Base-by-base conservation (phyloP, 345 rosid species). In the Sisymbrium irio region DNA sequence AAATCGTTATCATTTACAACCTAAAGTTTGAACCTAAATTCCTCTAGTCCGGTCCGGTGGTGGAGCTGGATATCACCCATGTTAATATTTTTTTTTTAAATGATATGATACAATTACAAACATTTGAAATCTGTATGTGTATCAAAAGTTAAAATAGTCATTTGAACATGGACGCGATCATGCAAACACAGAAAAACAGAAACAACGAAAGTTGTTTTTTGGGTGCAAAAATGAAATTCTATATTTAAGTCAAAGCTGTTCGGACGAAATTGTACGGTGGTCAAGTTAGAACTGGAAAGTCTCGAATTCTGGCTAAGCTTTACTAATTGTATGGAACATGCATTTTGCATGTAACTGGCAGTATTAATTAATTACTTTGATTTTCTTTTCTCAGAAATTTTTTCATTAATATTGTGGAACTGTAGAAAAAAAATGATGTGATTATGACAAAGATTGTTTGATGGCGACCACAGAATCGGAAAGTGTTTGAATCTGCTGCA, bases 401-500 rank as follows among this genome's bases (percentile, higher is more conserved):
- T 25, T 63, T 53, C 35, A 22, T 28, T 39, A 17, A 72, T 39
- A 54, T 64, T 33, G 57, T 27, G 28, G 28, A 6, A 20, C 2
- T 33, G 35, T 4, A 15, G 9, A 8, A 69, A 44, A 18, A 3
- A 58, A 9, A 1, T 1, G 32, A 7, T 55, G 30, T 55, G 32
- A 40, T 64, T 42, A 55, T 55, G 71, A 44, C 71, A 73, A 45
- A 45, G 67, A 57, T 74, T 27, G 61, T 47, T 58, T 66, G 53
- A 66, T 37, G 4, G 53, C 59, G 78, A 47, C 42, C 50, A 57
- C 66, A 57, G 35, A 74, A 65, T 74, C 72, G 1, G 67, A 27
- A 35, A 65, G 60, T 46, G 77, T 65, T 57, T 74, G 72, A 51
- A 33, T 41, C 42, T 65, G 71, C 56, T 56, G 71, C 37, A 44